A percentile compares a stretch with the other conserved stretches of the same genome.
Evolutionary conservation across 495 filamentous ascomycete species (phyloP).

Genomic region (Xylaria longipes): DNA sequence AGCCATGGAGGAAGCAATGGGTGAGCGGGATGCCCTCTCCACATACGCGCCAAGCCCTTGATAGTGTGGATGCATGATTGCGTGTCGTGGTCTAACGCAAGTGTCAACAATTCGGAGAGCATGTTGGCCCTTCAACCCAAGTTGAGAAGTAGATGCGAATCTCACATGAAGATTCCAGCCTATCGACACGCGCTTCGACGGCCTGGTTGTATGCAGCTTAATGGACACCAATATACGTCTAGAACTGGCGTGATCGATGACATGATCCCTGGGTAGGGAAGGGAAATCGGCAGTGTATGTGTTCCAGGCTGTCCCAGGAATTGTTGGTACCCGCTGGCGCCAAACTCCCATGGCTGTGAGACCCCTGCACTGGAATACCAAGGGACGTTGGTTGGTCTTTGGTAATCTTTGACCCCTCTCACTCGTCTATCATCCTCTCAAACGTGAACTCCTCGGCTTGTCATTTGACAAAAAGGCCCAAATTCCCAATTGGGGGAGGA

Average conservation of each 20-base stretch:
- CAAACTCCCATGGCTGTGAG: constrained; percentile 16
- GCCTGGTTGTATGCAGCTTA: constrained; percentile 21
- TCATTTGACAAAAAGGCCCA: constrained; percentile 20
- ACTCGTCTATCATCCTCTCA: constrained; percentile 14
- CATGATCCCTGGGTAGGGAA: constrained; percentile 17
- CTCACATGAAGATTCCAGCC: constrained; percentile 19
- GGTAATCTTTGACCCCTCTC: constrained; percentile 24
- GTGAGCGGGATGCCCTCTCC: constrained; percentile 19
- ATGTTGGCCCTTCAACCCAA: constrained; percentile 15
- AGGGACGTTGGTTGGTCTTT: constrained; percentile 23
- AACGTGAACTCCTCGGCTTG: constrained; percentile 10
- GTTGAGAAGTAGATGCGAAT: constrained; percentile 21
- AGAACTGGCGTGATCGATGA: constrained; percentile 22
- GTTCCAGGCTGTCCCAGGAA: constrained; percentile 19
- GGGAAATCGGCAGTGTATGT: constrained; percentile 21
- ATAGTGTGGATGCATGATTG: constrained; percentile 29
- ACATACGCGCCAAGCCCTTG: constrained; percentile 23
- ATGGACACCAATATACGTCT: constrained; percentile 19
- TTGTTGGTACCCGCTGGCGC: constrained; percentile 24
- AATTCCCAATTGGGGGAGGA: not conserved
- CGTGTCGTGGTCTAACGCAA: constrained; percentile 24
- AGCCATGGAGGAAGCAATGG: constrained; percentile 8
- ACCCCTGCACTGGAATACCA: constrained; percentile 22
- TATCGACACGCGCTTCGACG: constrained; percentile 14
- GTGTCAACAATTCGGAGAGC: constrained; percentile 17